phyloP scores from a whole-genome alignment of 75 land plant genomes.

The Chamaecyparis obtusa region DNA sequence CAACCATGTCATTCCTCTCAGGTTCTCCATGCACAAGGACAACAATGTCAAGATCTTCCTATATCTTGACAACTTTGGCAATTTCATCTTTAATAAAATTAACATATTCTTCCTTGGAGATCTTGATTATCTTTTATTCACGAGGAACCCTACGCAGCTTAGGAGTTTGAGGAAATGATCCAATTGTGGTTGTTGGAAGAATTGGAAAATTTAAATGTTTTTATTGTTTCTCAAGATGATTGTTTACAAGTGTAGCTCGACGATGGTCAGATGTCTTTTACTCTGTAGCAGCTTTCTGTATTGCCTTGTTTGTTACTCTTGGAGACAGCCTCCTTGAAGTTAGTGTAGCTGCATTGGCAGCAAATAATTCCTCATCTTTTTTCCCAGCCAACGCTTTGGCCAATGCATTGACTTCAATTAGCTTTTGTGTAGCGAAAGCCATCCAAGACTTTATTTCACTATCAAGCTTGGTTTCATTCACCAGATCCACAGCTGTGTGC shows the following conservation, averaged over 20 bases:
- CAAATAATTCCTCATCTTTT: slow-evolving; percentile 63
- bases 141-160: slow-evolving; percentile 76
- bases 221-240: slow-evolving; percentile 75
- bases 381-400: slow-evolving; percentile 73
- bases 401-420: slow-evolving; percentile 55
- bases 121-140: slow-evolving; percentile 81
- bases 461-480: slow-evolving; percentile 73
- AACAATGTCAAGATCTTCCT: slow-evolving; percentile 93
- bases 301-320: slow-evolving; percentile 31
- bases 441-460: slow-evolving; percentile 79
- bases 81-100: slow-evolving; percentile 74
- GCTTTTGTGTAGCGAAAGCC: slow-evolving; percentile 64
- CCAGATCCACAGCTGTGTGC: slow-evolving; percentile 74
- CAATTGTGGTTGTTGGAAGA: slow-evolving; percentile 85
- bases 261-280: slow-evolving; percentile 74
- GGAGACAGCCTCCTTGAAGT: slow-evolving; percentile 37
- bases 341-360: slow-evolving; percentile 33
- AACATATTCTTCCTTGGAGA: slow-evolving; percentile 74
- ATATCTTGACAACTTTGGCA: slow-evolving; percentile 62
- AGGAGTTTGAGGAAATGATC: slow-evolving; percentile 86
- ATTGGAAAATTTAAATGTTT: slow-evolving; percentile 78
- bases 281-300: slow-evolving; percentile 47
- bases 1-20: slow-evolving; percentile 93
- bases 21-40: slow-evolving; percentile 93
- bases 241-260: slow-evolving; percentile 57